Percentiles rank a stretch among this genome's conserved stretches.
These are phyloP conservation scores for Clavispora asparagi DNA, from an alignment of 805 yeast genomes.

Conservation along the genomic window DNA sequence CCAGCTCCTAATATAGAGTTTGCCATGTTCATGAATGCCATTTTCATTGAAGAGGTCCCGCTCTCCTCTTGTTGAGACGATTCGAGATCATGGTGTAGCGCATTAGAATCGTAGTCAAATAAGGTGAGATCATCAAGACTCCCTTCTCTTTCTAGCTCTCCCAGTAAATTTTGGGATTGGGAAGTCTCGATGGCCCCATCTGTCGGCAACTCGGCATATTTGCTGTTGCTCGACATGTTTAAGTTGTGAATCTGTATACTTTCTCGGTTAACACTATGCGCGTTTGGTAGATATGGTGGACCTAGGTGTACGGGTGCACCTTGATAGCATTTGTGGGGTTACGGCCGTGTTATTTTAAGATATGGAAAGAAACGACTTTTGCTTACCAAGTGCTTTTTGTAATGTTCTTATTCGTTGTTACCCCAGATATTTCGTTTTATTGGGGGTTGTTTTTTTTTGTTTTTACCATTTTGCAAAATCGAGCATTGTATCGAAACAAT, in stretches of 20 bases:
- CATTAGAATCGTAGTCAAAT: neutral
- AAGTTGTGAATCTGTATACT: neutral
- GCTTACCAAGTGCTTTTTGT: no score
- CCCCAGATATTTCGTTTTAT: no score
- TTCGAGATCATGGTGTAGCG: neutral
- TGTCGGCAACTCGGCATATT: neutral
- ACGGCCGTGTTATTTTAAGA: no score
- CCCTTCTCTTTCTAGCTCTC: neutral
- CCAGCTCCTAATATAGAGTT: slow-evolving; percentile 95
- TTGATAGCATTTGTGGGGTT: no score
- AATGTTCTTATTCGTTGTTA: no score
- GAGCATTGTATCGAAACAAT: no score
- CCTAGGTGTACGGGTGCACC: neutral
- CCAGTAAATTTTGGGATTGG: neutral
- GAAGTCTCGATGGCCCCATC: neutral
- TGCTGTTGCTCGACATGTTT: neutral
- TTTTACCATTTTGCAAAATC: no score
- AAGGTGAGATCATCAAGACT: slow-evolving; percentile 1
- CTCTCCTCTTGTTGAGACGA: neutral
- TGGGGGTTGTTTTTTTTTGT: no score
- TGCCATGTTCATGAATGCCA: slow-evolving; percentile 98
- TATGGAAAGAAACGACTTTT: no score
- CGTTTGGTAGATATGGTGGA: no score
- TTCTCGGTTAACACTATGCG: neutral
- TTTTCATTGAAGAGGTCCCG: slow-evolving; percentile 47